Evolutionary conservation across 441 rosid genomes (phyloP), one percentile per base, ranked within the genome.

Genomic region (Populus tomentosa): DNA sequence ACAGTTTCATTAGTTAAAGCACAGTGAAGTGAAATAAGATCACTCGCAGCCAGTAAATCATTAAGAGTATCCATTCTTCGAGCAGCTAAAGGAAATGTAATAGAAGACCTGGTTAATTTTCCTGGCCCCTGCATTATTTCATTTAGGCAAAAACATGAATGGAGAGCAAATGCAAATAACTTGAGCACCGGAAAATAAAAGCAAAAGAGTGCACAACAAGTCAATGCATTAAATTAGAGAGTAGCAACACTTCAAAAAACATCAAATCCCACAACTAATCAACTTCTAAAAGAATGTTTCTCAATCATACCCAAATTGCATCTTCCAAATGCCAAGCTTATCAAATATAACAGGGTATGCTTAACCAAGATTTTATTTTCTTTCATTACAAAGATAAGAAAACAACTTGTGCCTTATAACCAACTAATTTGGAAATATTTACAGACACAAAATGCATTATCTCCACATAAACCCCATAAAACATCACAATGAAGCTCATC

Each of bases 41-140:
- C 98, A 84, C 98, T 94, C 35, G 98, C 98, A 53, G 98, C 97
- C n/a, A 94, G 88, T 77, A 96, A 84, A 90, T 96, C 99, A 73
- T 92, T 92, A 72, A 96, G 92, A 20, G 98, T 96, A 77, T 96
- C 99, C 98, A 94, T 96, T 82, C 94, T 90, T 69, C 97, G 88
- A 4, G 98, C 99, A 72, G 98, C 96, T 69, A 92, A 78, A 59
- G 99, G 99, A 80, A 96, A 96, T 64, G 88, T 84, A 35, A 82
- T 53, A n/a, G 94, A 79, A 35, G 97, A 80, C 81, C 89, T 84
- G 80, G 87, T 77, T 76, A 77, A 80, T 62, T 87, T 87, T 78
- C 88, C 97, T 73, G 88, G 88, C 74, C 85, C 95, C 99, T 89
- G 83, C 2, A 74, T 53, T 83, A 65, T 75, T 61, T 4, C 28